phyloP scores from a whole-genome alignment of 495 filamentous ascomycete species.

The Aspergillus asperescens region DNA sequence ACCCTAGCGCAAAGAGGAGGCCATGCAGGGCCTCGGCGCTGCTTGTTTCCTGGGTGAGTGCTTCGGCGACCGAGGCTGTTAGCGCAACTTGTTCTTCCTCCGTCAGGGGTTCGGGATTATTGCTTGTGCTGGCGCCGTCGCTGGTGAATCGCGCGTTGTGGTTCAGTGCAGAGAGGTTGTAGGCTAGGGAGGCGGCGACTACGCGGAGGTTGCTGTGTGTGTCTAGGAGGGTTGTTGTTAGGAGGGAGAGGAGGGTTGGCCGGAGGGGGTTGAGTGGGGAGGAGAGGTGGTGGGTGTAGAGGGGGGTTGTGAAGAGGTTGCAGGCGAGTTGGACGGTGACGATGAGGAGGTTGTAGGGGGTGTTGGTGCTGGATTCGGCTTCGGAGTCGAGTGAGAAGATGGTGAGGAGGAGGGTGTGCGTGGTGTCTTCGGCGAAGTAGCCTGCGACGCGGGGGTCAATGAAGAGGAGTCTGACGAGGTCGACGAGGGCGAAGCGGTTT shows the following conservation, averaged over 20 bases:
- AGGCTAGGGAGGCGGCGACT: conserved; percentile 73
- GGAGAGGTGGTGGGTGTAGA: conserved; percentile 44
- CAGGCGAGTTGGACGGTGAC: conserved; percentile 64
- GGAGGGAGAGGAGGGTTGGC: conserved; percentile 25
- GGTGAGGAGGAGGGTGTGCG: conserved; percentile 56
- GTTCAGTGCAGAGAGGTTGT: conserved; percentile 71
- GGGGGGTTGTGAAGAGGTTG: conserved; percentile 55
- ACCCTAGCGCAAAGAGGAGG: conserved; percentile 65
- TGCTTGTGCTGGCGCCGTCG: too few relatives aligned
- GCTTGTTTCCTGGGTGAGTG: conserved; percentile 59
- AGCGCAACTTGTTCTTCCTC: conserved; percentile 74
- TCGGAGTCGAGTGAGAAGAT: conserved; percentile 56
- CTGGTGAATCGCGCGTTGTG: conserved; percentile 56
- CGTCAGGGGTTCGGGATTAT: conserved; percentile 55
- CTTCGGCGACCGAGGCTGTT: conserved; percentile 69
- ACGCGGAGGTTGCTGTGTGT: conserved; percentile 55
- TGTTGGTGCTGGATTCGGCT: conserved; percentile 33
- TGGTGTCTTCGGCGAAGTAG: conserved; percentile 72
- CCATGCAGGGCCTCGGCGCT: conserved; percentile 68
- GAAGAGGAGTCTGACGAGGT: conserved; percentile 72
- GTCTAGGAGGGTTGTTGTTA: conserved; percentile 53
- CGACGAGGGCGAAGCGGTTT: conserved; percentile 71
- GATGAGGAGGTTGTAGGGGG: conserved; percentile 77
- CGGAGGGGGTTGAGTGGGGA: conserved; percentile 7
- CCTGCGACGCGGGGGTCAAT: conserved; percentile 80